Evolutionary conservation across 352 stramenopile genomes (phyloP).

Genomic region (Pythium grandisporangium): DNA sequence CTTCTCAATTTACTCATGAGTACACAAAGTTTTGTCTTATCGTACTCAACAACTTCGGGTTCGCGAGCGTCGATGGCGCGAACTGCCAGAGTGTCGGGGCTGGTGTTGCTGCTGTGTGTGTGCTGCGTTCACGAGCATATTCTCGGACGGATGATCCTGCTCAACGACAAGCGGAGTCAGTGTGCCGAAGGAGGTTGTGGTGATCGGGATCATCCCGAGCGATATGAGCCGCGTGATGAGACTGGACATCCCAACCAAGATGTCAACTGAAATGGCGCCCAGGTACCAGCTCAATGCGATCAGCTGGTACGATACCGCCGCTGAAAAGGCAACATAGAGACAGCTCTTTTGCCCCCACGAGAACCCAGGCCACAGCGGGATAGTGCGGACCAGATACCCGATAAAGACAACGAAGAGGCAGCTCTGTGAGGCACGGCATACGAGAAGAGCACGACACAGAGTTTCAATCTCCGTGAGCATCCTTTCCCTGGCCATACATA

Average conservation of each 20-base stretch:
- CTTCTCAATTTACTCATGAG: too few relatives aligned
- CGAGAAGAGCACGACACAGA: too few relatives aligned
- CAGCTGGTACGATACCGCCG: constrained; percentile 36
- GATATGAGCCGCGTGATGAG: constrained; percentile 64
- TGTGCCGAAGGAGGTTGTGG: constrained; percentile 52
- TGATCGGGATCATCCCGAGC: constrained; percentile 64
- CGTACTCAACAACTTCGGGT: too few relatives aligned
- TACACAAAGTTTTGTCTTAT: too few relatives aligned
- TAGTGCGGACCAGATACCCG: constrained; percentile 38
- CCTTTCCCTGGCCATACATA: too few relatives aligned
- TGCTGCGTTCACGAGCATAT: not conserved
- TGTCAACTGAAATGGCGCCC: constrained; percentile 23
- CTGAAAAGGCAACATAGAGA: constrained; percentile 27
- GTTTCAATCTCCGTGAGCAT: too few relatives aligned
- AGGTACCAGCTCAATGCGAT: constrained; percentile 31
- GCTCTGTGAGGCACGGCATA: constrained; percentile 16
- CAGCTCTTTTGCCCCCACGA: constrained; percentile 46
- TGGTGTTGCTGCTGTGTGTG: too few relatives aligned
- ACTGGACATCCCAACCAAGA: constrained; percentile 50
- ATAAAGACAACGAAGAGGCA: constrained; percentile 60
- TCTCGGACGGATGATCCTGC: not conserved
- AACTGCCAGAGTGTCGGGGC: too few relatives aligned
- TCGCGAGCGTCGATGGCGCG: too few relatives aligned
- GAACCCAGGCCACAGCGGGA: constrained; percentile 44
- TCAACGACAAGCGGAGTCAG: constrained; percentile 11